Evolutionary conservation across 1,284 basidiomycete species (phyloP).

Genomic region (Microbotryum intermedium): DNA sequence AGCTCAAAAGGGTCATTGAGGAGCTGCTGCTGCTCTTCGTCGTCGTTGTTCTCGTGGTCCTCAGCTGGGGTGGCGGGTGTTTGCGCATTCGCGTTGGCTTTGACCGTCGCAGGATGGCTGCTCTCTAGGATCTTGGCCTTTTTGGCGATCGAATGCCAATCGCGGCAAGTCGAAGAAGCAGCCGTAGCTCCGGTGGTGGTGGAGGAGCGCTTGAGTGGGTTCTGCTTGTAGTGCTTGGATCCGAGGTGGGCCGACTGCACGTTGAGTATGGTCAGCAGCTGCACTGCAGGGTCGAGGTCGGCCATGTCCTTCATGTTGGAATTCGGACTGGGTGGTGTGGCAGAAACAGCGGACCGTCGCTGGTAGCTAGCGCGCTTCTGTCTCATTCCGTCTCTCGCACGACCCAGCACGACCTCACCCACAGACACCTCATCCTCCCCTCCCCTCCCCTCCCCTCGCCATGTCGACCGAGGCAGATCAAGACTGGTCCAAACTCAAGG

Average conservation of each 20-base stretch:
- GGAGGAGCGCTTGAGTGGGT: conserved; percentile 43
- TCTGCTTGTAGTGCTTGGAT: conserved; percentile 42
- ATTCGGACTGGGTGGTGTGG: not conserved
- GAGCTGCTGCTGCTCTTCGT: not conserved
- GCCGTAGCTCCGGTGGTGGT: conserved; percentile 18
- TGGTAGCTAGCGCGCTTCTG: not conserved
- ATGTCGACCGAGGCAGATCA: not conserved
- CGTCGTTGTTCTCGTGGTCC: conserved; percentile 25
- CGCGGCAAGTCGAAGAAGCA: conserved; percentile 8
- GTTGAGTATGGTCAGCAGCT: conserved; percentile 85
- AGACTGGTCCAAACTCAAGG: conserved; percentile 18
- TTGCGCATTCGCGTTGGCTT: conserved; percentile 34
- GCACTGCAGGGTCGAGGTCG: conserved; percentile 36
- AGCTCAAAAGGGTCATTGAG: conserved; percentile 46
- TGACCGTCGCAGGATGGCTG: conserved; percentile 38
- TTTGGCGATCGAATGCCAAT: conserved; percentile 24
- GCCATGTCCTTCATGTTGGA: conserved; percentile 14
- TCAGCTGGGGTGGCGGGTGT: not conserved
- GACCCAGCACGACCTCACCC: too few species aligned
- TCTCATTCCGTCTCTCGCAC: not conserved
- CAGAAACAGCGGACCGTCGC: not conserved
- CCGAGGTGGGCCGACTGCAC: conserved; percentile 55
- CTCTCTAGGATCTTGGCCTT: conserved; percentile 31
- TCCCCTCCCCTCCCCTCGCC: not conserved
- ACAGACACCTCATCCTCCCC: not conserved